Percentiles rank a stretch among this genome's conserved stretches.
Conservation (phyloP, 805 yeast genomes). For the Torulaspora franciscae region DNA sequence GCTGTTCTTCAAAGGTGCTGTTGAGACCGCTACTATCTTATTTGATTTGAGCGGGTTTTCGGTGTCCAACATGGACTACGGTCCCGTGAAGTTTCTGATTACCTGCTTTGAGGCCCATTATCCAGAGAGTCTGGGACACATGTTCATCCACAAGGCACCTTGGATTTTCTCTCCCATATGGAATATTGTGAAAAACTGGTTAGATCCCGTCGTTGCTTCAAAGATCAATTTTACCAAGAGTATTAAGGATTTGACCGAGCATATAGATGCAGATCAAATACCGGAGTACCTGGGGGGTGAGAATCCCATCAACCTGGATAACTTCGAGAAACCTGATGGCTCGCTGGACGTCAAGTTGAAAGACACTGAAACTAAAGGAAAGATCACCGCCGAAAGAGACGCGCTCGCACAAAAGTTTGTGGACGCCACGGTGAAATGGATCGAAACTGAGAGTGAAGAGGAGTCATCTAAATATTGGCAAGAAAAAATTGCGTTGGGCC, state of each 20-base stretch:
- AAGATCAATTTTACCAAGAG: slow-evolving; percentile 80
- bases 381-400: slow-evolving; percentile 50
- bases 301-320: slow-evolving; percentile 49
- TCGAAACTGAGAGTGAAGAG: slow-evolving; percentile 52
- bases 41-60: slow-evolving; percentile 86
- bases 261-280: slow-evolving; percentile 54
- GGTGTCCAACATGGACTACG: slow-evolving; percentile 87
- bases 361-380: slow-evolving; percentile 44
- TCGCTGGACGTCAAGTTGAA: slow-evolving; percentile 49
- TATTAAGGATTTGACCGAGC: slow-evolving; percentile 59
- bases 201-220: slow-evolving; percentile 93
- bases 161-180: slow-evolving; percentile 95
- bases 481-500: slow-evolving; percentile 51
- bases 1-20: slow-evolving; percentile 64
- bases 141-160: slow-evolving; percentile 90
- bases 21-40: slow-evolving; percentile 74
- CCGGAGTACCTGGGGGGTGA: slow-evolving; percentile 73
- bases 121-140: slow-evolving; percentile 84
- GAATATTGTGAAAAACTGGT: slow-evolving; percentile 88
- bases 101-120: slow-evolving; percentile 92
- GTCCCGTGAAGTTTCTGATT: slow-evolving; percentile 84
- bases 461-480: slow-evolving; percentile 46
- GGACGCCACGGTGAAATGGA: slow-evolving; percentile 71
- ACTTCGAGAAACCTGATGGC: slow-evolving; percentile 57
- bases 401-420: slow-evolving; percentile 51